Evolutionary conservation across 441 rosid genomes (phyloP), one percentile per base, ranked within the genome.

Genomic region (Geranium incanum): DNA sequence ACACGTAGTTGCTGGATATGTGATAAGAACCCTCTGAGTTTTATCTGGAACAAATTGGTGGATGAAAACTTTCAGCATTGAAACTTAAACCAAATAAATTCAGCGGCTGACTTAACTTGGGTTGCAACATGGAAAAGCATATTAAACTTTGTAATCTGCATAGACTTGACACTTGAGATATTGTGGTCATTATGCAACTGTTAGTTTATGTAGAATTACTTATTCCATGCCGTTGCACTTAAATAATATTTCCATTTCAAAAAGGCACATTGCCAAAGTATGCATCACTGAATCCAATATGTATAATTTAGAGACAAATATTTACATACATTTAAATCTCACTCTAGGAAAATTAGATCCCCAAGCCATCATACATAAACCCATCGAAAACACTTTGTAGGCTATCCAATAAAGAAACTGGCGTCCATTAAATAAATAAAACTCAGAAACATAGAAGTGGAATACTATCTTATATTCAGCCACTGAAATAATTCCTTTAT

Each of bases 1-100:
- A 86, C 81, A 66, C 91, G 96, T 70, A 92, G 90, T 86, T 92
- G 99, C 81, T 95, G 97, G 76, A 93, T 79, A 79, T 92, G 99
- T 36, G 99, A 89, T 71, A 95, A 79, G 80, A 89, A 89, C 39
- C 98, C 99, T 86, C 98, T 86, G 78, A 95, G 89, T 81, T 88
- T 89, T 73, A 91, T 95, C 98, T 95, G 88, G 76, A 84, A 81
- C 74, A 81, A 70, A 78, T 69, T 76, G 64, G 66, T 69, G 65
- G 21, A 59, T 36, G 36, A 70, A 67, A 63, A 70, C 12, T 41
- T 71, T 74, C 55, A 77, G 66, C 21, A 63, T 12, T 8, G 21
- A 60, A 7, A 18, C 6, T 60, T 18, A 16, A 19, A 60, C 15
- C 67, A 23, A 63, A 28, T 28, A 23, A 63, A 63, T 23, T 12